These are phyloP conservation scores for Rhodamnia argentea DNA, from an alignment of 345 rosid species.

Conservation along the genomic window DNA sequence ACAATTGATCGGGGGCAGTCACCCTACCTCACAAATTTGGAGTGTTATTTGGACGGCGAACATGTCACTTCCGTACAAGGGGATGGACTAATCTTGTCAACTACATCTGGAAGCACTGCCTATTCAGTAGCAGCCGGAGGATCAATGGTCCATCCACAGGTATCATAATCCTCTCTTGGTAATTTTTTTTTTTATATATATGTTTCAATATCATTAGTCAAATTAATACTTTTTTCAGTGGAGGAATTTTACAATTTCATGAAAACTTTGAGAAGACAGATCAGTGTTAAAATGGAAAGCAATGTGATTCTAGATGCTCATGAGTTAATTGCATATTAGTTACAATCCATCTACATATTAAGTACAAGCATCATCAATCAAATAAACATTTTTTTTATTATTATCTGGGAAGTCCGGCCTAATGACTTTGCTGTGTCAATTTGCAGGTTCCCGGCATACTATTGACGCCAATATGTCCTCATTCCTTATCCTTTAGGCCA, in stretches of 20 bases:
- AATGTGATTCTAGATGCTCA: neutral
- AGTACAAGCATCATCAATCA: neutral
- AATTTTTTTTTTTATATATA: no score
- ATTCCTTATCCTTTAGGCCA: slow-evolving; percentile 93
- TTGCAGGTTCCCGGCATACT: slow-evolving; percentile 84
- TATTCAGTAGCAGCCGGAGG: slow-evolving; percentile 98
- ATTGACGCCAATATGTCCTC: slow-evolving; percentile 96
- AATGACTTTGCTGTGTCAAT: neutral
- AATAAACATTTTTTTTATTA: neutral
- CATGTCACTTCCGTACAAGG: slow-evolving; percentile 96
- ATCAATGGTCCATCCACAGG: slow-evolving; percentile 99
- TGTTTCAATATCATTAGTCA: neutral
- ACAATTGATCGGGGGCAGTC: slow-evolving; percentile 90
- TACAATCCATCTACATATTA: neutral
- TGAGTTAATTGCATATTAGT: neutral
- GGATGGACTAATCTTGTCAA: slow-evolving; percentile 79
- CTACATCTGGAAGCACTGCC: slow-evolving; percentile 98
- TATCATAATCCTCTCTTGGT: neutral
- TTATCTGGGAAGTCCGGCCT: neutral
- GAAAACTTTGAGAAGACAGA: neutral
- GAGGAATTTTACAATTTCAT: neutral
- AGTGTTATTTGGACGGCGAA: slow-evolving; percentile 88
- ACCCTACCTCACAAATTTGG: slow-evolving; percentile 82
- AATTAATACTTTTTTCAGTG: neutral
- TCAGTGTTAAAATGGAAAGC: neutral